phyloP scores from a whole-genome alignment of 2,329 filamentous ascomycete genomes.

The Calonectria henricotiae region DNA sequence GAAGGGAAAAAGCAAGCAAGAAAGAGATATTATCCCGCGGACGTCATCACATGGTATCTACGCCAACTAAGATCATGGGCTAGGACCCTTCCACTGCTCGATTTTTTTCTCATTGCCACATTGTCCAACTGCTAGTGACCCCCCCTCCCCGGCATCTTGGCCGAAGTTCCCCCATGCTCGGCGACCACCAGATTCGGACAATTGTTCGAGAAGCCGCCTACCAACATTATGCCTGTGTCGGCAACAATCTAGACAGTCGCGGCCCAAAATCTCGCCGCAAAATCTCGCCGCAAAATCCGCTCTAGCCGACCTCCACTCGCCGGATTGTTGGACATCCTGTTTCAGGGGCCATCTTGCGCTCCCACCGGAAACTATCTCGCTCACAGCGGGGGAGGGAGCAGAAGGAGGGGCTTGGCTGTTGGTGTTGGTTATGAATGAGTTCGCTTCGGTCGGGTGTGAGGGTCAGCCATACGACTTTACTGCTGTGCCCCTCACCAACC shows the following conservation, averaged over 20 bases:
- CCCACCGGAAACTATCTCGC: slow-evolving; percentile 18
- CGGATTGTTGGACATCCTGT: slow-evolving; percentile 28
- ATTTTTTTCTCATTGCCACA: slow-evolving; percentile 16
- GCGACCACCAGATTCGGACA: slow-evolving; percentile 33
- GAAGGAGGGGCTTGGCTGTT: slow-evolving; percentile 5
- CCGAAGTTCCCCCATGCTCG: slow-evolving; percentile 22
- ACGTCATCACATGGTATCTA: slow-evolving; percentile 35
- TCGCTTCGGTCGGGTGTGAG: slow-evolving; percentile 23
- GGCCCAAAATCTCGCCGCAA: slow-evolving; percentile 51
- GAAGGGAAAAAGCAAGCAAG: slow-evolving; percentile 19
- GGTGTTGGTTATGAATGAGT: slow-evolving; percentile 28
- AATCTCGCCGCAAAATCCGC: slow-evolving; percentile 46
- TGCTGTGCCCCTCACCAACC: slow-evolving; percentile 33
- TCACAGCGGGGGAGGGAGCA: slow-evolving; percentile 19
- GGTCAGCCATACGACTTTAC: slow-evolving; percentile 33
- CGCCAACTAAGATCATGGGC: slow-evolving; percentile 33
- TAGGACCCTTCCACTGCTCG: slow-evolving; percentile 13
- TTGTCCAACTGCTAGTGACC: neutral
- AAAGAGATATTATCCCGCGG: neutral
- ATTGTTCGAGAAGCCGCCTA: slow-evolving; percentile 34
- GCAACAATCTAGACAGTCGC: slow-evolving; percentile 46
- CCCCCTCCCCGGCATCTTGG: slow-evolving; percentile 17
- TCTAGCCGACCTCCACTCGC: slow-evolving; percentile 42
- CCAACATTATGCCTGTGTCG: slow-evolving; percentile 37
- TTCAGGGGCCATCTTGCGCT: slow-evolving; percentile 28